Evolutionary conservation across 1,284 basidiomycete species (phyloP), one percentile per base, ranked within the genome.

Genomic region (Moesziomyces globuligerus): DNA sequence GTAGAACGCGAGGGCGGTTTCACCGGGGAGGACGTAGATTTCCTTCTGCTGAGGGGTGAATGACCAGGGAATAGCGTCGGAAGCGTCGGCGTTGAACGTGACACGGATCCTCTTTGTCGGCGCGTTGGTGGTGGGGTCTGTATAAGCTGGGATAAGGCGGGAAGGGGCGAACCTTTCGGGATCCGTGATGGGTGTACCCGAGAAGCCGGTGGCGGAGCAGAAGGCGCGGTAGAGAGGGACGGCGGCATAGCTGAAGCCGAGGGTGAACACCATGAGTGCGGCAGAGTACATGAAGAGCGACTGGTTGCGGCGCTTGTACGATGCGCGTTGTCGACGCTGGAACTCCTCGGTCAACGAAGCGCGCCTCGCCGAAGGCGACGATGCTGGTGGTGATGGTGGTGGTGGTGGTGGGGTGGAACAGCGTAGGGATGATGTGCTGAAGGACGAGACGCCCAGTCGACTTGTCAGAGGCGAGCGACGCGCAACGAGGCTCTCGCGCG

Each of bases 211-310:
- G 2, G 94, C 93, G 2, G 93, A 91, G 83, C 96, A 99, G 85
- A 98, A 99, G 80, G 93, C 93, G 47, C 96, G 90, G 84, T 98
- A 99, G 5, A 97, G 86, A 0, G 96, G 96, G 1, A 98, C 96
- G 28, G 96, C 92, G 18, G 96, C 95, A 83, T 98, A 98, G 8
- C 92, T 92, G 36, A 91, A 86, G 7, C 95, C 95, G 1, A 92
- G 84, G 0, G 89, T 90, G 24, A 91, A 79, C 26, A 97, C 84
- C 55, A 98, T 89, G 90, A 94, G 61, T 3, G 91, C 91, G 23
- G 89, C 86, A 15, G 88, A 88, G 80, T 93, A 93, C 88, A 92
- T 89, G 54, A 92, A 83, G 51, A 93, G 83, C 48, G 87, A 88
- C 42, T 88, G 86, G 73, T 93, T 93, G 37, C 82, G 72, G 7